Evolutionary conservation across 2,329 filamentous ascomycete genomes (phyloP).

Genomic region (Lasiodiplodia theobromae): DNA sequence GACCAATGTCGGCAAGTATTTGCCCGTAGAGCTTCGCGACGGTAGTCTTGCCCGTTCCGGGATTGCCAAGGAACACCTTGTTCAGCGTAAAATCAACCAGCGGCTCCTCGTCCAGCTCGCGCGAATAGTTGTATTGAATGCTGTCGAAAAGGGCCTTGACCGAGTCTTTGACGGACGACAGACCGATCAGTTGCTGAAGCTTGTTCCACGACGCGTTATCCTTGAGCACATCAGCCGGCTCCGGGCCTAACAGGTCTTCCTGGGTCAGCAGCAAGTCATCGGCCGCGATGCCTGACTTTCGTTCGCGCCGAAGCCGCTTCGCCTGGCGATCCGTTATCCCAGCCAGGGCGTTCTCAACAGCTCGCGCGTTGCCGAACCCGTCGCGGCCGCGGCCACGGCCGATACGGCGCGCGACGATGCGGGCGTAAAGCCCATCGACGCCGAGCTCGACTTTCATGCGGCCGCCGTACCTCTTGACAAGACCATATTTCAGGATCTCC

Average conservation of each 20-base stretch:
- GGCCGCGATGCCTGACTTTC: conserved; percentile 49
- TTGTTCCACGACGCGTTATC: conserved; percentile 64
- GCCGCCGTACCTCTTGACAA: conserved; percentile 61
- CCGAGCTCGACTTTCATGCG: conserved; percentile 69
- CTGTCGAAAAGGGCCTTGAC: conserved; percentile 66
- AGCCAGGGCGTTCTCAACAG: conserved; percentile 68
- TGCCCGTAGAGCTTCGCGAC: conserved; percentile 76
- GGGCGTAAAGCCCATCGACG: conserved; percentile 65
- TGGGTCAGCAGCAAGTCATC: conserved; percentile 68
- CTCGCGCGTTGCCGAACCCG: conserved; percentile 77
- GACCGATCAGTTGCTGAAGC: conserved; percentile 65
- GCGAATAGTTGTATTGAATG: conserved; percentile 68
- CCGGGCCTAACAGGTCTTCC: conserved; percentile 75
- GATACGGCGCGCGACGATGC: conserved; percentile 68
- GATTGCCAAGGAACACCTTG: conserved; percentile 72
- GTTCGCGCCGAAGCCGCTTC: conserved; percentile 59
- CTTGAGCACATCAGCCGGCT: conserved; percentile 63
- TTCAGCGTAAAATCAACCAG: conserved; percentile 70
- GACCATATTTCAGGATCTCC: conserved; percentile 63
- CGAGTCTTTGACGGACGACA: conserved; percentile 68
- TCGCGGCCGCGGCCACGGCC: conserved; percentile 67
- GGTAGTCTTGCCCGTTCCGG: conserved; percentile 79
- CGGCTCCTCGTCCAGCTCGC: conserved; percentile 69
- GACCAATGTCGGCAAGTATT: conserved; percentile 71
- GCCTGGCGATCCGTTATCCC: conserved; percentile 66